Percentiles rank a stretch among this genome's conserved stretches.
These are phyloP conservation scores for Nakazawaea laoshanensis DNA, from an alignment of 805 yeast genomes.

Conservation along the genomic window DNA sequence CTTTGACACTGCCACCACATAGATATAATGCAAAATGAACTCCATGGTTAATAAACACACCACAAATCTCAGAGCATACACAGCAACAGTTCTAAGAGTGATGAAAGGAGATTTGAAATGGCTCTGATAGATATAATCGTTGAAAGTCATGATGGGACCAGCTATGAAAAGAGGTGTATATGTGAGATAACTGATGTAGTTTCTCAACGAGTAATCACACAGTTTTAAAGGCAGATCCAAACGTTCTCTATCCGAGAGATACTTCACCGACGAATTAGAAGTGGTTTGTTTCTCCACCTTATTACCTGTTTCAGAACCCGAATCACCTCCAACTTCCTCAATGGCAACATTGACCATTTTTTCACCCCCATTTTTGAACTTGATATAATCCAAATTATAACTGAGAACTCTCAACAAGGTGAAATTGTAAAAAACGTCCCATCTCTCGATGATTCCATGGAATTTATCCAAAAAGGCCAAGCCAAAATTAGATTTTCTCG, in stretches of 20 bases:
- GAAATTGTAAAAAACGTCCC: constrained; percentile 96
- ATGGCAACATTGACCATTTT: background rate
- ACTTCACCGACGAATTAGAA: constrained; percentile 8
- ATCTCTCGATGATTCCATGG: constrained; percentile 73
- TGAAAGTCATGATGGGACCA: constrained; percentile 91
- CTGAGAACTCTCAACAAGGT: constrained; percentile 79
- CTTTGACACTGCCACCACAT: constrained; percentile 89
- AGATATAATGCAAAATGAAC: constrained; percentile 73
- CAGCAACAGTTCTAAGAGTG: constrained; percentile 36
- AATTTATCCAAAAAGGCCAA: constrained; percentile 55
- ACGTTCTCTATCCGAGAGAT: constrained; percentile 53
- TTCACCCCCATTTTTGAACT: constrained; percentile 17
- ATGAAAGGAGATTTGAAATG: constrained; percentile 52
- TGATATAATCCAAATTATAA: constrained; percentile 69
- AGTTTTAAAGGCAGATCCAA: constrained; percentile 54
- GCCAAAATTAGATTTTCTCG: constrained; percentile 41
- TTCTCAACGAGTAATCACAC: constrained; percentile 49
- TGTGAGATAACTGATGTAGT: constrained; percentile 67
- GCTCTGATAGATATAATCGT: constrained; percentile 79
- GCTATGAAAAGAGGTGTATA: constrained; percentile 91
- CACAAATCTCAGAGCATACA: constrained; percentile 60
- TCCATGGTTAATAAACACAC: constrained; percentile 86
- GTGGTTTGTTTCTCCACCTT: constrained; percentile 2
- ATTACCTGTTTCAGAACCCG: constrained; percentile 8
- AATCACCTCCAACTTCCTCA: constrained; percentile 12